Percentiles rank a stretch among this genome's conserved stretches.
Evolutionary conservation across 495 filamentous ascomycete species (phyloP).

Genomic region (Pseudevernia furfuracea): DNA sequence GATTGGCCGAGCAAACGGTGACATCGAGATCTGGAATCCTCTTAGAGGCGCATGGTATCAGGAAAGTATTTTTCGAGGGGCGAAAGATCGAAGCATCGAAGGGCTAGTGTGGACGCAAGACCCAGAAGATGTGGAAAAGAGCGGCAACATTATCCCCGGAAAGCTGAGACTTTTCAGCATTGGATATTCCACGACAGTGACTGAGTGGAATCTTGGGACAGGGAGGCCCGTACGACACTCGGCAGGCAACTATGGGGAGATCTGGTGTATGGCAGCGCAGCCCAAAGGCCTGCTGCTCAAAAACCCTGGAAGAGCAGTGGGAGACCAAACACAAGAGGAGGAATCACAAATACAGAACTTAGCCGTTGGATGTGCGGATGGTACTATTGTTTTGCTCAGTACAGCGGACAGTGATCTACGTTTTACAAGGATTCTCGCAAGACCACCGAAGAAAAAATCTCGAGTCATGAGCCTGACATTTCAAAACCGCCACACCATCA

Average conservation of each 20-base stretch:
- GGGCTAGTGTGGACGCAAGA: constrained; percentile 90
- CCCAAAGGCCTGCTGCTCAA: constrained; percentile 47
- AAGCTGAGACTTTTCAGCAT: constrained; percentile 89
- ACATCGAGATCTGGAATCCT: constrained; percentile 98
- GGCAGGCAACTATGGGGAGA: constrained; percentile 87
- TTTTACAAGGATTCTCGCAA: constrained; percentile 60
- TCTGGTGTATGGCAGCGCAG: constrained; percentile 94
- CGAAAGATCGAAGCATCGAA: constrained; percentile 80
- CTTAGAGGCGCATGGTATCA: constrained; percentile 78
- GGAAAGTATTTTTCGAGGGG: constrained; percentile 76
- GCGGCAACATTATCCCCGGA: constrained; percentile 56
- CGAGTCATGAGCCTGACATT: constrained; percentile 85
- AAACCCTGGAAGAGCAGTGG: constrained; percentile 21
- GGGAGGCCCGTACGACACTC: constrained; percentile 70
- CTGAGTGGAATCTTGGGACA: constrained; percentile 85
- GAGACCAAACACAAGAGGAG: constrained; percentile 38
- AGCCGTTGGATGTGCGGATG: constrained; percentile 86
- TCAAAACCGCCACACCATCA: constrained; percentile 70
- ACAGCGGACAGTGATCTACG: constrained; percentile 72
- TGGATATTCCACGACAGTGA: constrained; percentile 83
- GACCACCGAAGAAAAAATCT: constrained; percentile 69
- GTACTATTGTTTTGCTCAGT: constrained; percentile 74
- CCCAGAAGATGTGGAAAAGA: constrained; percentile 52
- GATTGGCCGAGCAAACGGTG: constrained; percentile 86
- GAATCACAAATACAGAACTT: constrained; percentile 59